Evolutionary conservation across 257 asterid genomes (phyloP).

Genomic region (Jacaranda copaia): DNA sequence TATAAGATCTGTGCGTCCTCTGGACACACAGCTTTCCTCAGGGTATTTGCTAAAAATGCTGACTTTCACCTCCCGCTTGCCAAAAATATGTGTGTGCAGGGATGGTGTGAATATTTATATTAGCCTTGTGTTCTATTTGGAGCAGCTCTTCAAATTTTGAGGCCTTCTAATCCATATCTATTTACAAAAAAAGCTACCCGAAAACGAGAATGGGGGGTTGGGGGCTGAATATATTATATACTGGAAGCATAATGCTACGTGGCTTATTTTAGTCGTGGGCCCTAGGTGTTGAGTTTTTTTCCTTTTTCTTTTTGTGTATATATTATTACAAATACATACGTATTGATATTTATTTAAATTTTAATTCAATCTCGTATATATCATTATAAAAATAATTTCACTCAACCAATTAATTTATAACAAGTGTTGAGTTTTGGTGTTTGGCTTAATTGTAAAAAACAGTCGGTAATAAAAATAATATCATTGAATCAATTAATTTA

Average conservation of each 20-base stretch:
- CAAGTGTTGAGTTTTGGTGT: no score
- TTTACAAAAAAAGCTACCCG: neutral
- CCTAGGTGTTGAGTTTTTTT: neutral
- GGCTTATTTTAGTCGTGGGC: neutral
- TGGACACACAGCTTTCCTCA: neutral
- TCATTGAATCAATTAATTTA: no score
- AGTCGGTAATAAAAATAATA: no score
- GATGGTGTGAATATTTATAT: neutral
- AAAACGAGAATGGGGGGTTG: neutral
- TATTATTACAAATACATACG: no score
- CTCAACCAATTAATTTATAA: no score
- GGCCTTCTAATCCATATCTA: neutral
- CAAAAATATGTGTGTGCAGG: neutral
- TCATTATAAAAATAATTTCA: no score
- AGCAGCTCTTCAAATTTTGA: neutral
- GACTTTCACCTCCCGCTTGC: conserved; percentile 9
- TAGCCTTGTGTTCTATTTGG: neutral
- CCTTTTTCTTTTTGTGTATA: neutral
- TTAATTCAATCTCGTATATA: no score
- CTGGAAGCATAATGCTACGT: neutral
- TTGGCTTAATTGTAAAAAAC: no score
- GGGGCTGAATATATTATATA: no score
- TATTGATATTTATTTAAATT: no score
- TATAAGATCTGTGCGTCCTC: neutral
- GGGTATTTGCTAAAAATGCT: neutral